Evolutionary conservation across 495 filamentous ascomycete genomes (phyloP).

Genomic region (Pyrenula aspistea): DNA sequence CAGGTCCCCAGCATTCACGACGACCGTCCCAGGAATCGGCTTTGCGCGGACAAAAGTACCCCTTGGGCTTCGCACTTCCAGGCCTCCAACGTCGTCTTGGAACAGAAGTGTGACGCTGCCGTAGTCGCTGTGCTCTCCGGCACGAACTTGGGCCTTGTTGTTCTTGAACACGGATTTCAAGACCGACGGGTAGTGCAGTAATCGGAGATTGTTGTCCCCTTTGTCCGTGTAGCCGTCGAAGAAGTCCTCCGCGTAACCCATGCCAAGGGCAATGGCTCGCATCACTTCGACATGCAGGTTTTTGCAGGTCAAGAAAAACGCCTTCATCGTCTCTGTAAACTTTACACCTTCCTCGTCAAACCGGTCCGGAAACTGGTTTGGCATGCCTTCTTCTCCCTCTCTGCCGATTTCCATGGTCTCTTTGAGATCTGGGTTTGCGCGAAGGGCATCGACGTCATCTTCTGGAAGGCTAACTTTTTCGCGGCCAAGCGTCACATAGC

Average conservation of each 20-base stretch:
- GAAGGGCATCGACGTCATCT: conserved; percentile 47
- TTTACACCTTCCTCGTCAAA: conserved; percentile 45
- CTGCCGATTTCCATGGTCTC: conserved; percentile 77
- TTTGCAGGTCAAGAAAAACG: conserved; percentile 65
- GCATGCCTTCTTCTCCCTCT: conserved; percentile 50
- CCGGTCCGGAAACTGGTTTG: conserved; percentile 73
- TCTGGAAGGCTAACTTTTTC: conserved; percentile 61
- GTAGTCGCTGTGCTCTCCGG: conserved; percentile 83
- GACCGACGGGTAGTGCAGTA: conserved; percentile 79
- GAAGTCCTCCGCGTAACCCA: conserved; percentile 59
- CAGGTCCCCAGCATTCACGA: conserved; percentile 86
- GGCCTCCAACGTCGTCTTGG: conserved; percentile 69
- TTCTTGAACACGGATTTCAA: conserved; percentile 51
- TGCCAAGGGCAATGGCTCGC: conserved; percentile 75
- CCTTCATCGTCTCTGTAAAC: conserved; percentile 62
- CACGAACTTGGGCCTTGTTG: conserved; percentile 65
- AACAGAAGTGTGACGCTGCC: conserved; percentile 82
- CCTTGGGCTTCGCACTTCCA: conserved; percentile 71
- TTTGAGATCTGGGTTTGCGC: conserved; percentile 63
- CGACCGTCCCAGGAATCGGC: conserved; percentile 71
- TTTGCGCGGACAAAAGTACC: conserved; percentile 73
- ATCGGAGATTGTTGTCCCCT: conserved; percentile 78
- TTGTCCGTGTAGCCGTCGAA: conserved; percentile 64
- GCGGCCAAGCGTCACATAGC: conserved; percentile 62
- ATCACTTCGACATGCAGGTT: conserved; percentile 67